Base-by-base conservation (phyloP, 2,329 filamentous ascomycete species). In the Hysterium pulicare region DNA sequence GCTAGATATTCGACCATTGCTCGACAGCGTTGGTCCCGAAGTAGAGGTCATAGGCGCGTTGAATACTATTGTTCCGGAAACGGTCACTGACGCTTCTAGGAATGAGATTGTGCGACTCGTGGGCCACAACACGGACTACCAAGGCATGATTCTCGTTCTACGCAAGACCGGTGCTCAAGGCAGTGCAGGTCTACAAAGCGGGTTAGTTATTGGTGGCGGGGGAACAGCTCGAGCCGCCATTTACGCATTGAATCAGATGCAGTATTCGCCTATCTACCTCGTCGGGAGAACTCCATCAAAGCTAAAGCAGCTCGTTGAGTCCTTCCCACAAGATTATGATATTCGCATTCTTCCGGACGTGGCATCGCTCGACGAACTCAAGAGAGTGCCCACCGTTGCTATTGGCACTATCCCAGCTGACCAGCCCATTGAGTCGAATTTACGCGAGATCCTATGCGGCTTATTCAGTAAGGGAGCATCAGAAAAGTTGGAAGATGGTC, bases 51-150 rank as follows among this genome's bases (percentile, higher is more conserved):
- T 98, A 48, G 93, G 93, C 17, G 93, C 93, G 3, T 86, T 97
- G 50, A 98, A 98, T 71, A 98, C 93, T 15, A 85, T 98, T 57
- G 81, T 95, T 21, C 83, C 86, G 0, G 61, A 79, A 3, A 48
- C 45, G 4, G 52, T 52, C 11, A 60, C 61, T 20, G 62, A 69
- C 6, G 58, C 53, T 6, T 71, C 65, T 3, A 72, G 70, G 3
- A 67, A 73, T 41, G 68, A 57, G 38, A 46, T 55, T 15, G 71
- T 50, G 33, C 77, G 74, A 3, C 79, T 97, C 3, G 66, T 87
- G 13, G 93, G 93, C 33, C 87, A 90, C 63, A 98, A 98, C 68
- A 98, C 93, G 10, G 93, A 98, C 71, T 98, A 90, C 86, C 79
- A 82, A 58, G 93, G 93, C 48, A 98, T 98, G 82, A 82, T 86